These are phyloP conservation scores for Penicillium sp. DNA, from an alignment of 2,329 filamentous ascomycete genomes.

Conservation along the genomic window DNA sequence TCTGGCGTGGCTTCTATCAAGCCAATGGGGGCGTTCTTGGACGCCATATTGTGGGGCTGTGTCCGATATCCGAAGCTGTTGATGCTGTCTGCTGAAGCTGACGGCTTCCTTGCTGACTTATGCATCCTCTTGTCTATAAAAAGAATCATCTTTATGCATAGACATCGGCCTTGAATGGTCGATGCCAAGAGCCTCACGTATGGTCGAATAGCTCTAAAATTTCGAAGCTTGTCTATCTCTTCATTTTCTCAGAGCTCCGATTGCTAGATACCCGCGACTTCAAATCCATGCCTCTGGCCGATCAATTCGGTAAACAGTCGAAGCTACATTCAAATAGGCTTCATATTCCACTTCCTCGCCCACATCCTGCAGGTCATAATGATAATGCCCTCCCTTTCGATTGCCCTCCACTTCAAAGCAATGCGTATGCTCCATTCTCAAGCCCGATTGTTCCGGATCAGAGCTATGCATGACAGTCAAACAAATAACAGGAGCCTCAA, in stretches of 20 bases:
- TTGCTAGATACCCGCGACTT: background rate
- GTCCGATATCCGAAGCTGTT: background rate
- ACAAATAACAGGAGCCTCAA: slow-evolving; percentile 47
- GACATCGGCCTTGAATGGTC: background rate
- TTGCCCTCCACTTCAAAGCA: slow-evolving; percentile 46
- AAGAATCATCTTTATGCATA: background rate
- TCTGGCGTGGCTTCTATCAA: slow-evolving; percentile 2
- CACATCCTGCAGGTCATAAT: slow-evolving; percentile 46
- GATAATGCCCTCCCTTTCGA: slow-evolving; percentile 54
- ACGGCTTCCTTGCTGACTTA: background rate
- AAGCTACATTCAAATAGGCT: slow-evolving; percentile 54
- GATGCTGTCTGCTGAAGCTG: background rate
- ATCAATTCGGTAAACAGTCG: slow-evolving; percentile 51
- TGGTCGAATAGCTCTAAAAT: background rate
- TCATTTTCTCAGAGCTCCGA: background rate
- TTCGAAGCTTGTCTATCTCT: background rate
- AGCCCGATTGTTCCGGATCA: slow-evolving; percentile 46
- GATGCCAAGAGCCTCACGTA: background rate
- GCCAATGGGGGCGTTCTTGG: background rate
- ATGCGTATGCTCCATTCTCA: slow-evolving; percentile 58
- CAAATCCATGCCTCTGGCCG: slow-evolving; percentile 12
- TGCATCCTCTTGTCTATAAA: background rate
- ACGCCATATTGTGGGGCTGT: background rate
- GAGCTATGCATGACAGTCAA: slow-evolving; percentile 52
- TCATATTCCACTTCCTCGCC: slow-evolving; percentile 53